Base-by-base conservation (phyloP, 148 eudicot species). In the Persicaria tinctoria region DNA sequence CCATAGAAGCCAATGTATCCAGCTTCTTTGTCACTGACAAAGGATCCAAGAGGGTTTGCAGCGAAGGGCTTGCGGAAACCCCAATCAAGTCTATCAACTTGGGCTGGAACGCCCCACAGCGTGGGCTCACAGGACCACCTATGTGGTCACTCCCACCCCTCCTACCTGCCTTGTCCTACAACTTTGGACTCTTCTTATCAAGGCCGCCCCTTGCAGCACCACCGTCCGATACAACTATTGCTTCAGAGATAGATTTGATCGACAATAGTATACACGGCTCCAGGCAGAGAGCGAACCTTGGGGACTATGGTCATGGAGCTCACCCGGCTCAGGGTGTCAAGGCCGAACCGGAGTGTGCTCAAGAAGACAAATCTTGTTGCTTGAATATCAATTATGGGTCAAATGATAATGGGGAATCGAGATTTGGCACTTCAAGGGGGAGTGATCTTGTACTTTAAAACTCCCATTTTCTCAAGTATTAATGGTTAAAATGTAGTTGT, bases 361-460 rank as follows among this genome's bases (percentile, higher is more conserved):
- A 55, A 63, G 68, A 63, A 63, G 68, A 63, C 16, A 32, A 63
- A 32, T 63, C 68, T 57, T 57, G 63, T 57, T 57, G 63, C 63
- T 18, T 57, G 10, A 17, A 18, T 57, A 10, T 12, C 20, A 17
- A 57, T 17, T 27, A 57, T 57, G 63, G 59, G 20, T n/a, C 20
- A 54, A 7, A 54, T 14, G 59, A 54, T 4, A 54, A 17, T 14
- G 57, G 62, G 62, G 20, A 57, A 62, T 23, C 68, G 32, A 32
- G 45, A 27, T 27, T 63, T 32, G 45, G 45, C 6, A 23, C 44
- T 14, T 53, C 16, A 53, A 53, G 56, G 5, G n/a, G n/a, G 56
- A 53, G n/a, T 12, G 56, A 53, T 53, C 5, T 53, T 53, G 56
- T 53, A 14, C 56, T 55, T 12, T n/a, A 12, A 55, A 55, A n/a